phyloP scores from a whole-genome alignment of 345 rosid genomes.

The Moricandia moricandioides region DNA sequence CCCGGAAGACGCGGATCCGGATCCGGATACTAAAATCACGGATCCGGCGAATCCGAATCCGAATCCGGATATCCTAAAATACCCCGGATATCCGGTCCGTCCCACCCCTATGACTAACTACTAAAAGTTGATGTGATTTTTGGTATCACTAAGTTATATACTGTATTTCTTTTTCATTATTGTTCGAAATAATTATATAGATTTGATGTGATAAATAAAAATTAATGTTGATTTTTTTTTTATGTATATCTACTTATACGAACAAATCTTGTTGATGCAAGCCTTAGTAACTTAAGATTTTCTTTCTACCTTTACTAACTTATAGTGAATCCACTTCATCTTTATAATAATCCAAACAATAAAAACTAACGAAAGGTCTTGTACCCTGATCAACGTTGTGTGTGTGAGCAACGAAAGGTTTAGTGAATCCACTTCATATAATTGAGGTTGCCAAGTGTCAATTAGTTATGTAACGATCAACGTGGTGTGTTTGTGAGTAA shows the following conservation, averaged over 20 bases:
- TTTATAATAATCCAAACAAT: neutral
- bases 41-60: too few relatives aligned
- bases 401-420: slow-evolving; percentile 5
- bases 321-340: neutral
- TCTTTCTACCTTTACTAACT: neutral
- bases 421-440: neutral
- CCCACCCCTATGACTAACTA: too few relatives aligned
- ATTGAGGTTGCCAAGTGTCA: neutral
- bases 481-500: neutral
- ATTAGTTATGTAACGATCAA: neutral
- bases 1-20: too few relatives aligned
- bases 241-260: neutral
- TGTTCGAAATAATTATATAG: neutral
- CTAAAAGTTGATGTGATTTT: too few relatives aligned
- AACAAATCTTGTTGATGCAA: neutral
- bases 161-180: neutral
- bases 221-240: neutral
- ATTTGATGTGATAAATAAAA: neutral
- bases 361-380: too few relatives aligned
- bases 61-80: too few relatives aligned
- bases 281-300: neutral
- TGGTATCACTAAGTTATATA: too few relatives aligned
- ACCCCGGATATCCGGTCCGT: too few relatives aligned
- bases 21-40: too few relatives aligned
- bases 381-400: neutral